Conservation (phyloP, 148 eudicot species). For the Rhododendron kiyosumense region DNA sequence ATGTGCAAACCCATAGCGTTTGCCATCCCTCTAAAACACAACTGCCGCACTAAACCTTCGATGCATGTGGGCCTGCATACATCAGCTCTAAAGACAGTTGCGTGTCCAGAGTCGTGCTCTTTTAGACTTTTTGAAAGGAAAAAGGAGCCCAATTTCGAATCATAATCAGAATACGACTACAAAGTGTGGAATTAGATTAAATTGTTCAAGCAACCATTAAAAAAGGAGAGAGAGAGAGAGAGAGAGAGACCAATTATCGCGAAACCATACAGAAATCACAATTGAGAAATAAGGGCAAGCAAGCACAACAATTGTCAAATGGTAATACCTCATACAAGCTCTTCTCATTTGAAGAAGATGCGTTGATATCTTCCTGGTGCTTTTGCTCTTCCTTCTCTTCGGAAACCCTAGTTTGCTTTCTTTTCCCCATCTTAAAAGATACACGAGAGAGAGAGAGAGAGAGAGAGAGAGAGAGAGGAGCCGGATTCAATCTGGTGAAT, state of each 20-base stretch:
- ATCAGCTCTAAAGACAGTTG: neutral
- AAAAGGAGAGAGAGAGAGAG: neutral
- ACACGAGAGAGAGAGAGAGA: neutral
- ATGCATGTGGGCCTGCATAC: neutral
- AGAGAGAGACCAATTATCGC: neutral
- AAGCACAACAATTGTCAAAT: neutral
- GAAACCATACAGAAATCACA: neutral
- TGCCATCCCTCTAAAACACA: too few species aligned
- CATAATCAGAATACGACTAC: neutral
- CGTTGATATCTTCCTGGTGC: constrained; percentile 8
- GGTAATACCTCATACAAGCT: constrained; percentile 70
- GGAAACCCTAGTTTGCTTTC: constrained; percentile 53
- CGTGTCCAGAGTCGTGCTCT: neutral
- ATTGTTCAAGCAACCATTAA: too few species aligned
- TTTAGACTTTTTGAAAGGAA: neutral
- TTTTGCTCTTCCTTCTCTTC: constrained; percentile 35
- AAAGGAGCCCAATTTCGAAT: neutral
- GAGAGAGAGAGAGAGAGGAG: neutral
- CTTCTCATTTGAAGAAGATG: constrained; percentile 26
- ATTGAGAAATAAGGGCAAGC: neutral
- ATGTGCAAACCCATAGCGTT: too few species aligned
- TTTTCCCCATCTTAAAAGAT: constrained; percentile 42
- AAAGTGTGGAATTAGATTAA: neutral
- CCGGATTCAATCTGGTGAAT: neutral
- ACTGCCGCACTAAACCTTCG: neutral